Evolutionary conservation across 192 early-diverging fungal genomes (phyloP), one percentile per base, ranked within the genome.

Genomic region (Rhizophagus sp.): DNA sequence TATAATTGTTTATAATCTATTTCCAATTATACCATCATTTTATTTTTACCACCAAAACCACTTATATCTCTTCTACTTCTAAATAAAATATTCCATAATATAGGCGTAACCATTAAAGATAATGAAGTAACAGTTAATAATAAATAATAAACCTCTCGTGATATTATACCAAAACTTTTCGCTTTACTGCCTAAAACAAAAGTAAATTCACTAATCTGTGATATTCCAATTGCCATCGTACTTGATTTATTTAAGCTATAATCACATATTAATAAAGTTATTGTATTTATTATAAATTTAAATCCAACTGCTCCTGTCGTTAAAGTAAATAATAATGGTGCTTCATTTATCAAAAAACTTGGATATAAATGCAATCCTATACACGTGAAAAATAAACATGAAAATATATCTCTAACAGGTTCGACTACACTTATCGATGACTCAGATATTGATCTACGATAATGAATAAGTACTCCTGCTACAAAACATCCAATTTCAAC

Each of bases 351-450:
- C 25, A 91, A 75, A 80, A 91, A 91, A 15, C 81, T 81, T 8
- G 90, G 90, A 66, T 91, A 90, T 27, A 91, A 82, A 81, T 91
- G 90, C 12, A 91, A 78, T 2, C 90, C 90, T 61, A 91, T 88
- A 13, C 85, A 82, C 7, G 90, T 90, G 81, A 91, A 91, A 75
- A 91, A 91, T 2, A 91, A 77, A 33, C 87, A 85, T 12, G 81
- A 83, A 83, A 91, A 91, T 12, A 91, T 34, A 72, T 90, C 86
- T 11, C 84, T 61, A 9, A 91, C 75, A 19, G 90, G 90, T 75
- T 84, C 82, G 27, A 91, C 80, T 11, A 85, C 52, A 27, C 67
- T 77, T 15, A 87, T 36, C 3, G 83, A 79, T 8, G 75, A 44
- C 47, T 91, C 85, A 68, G 80, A 82, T 24, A 87, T 47, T 50